These are phyloP conservation scores for Cicer yamashitae DNA, from an alignment of 306 rosid species.

Conservation along the genomic window DNA sequence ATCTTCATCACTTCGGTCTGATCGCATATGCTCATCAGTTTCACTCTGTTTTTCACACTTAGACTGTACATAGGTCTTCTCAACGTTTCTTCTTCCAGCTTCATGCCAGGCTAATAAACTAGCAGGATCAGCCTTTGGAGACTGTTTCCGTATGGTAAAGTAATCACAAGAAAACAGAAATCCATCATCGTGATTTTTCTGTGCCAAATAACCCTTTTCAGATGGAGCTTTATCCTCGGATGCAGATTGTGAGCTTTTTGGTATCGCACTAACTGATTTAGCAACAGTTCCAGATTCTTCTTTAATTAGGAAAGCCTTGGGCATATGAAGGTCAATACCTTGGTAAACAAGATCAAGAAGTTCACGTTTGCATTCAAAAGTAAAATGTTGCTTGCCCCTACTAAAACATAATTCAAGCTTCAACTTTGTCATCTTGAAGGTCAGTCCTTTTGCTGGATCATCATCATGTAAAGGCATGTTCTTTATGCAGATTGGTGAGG, in stretches of 20 bases:
- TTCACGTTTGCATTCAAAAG: slow-evolving; percentile 82
- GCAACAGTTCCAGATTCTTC: slow-evolving; percentile 64
- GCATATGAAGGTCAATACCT: slow-evolving; percentile 86
- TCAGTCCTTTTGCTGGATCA: slow-evolving; percentile 93
- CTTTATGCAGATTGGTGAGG: slow-evolving; percentile 74
- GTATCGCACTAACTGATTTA: slow-evolving; percentile 65
- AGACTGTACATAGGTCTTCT: slow-evolving; percentile 64
- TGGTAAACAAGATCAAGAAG: slow-evolving; percentile 79
- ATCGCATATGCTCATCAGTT: slow-evolving; percentile 67
- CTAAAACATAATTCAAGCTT: slow-evolving; percentile 71
- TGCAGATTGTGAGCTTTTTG: slow-evolving; percentile 64
- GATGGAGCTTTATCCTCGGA: slow-evolving; percentile 34
- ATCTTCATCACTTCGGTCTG: slow-evolving; percentile 84
- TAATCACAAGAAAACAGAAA: slow-evolving; percentile 84
- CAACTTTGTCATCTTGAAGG: slow-evolving; percentile 70
- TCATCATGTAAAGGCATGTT: slow-evolving; percentile 82
- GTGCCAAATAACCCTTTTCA: slow-evolving; percentile 44
- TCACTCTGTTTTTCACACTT: slow-evolving; percentile 64
- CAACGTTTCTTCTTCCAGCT: slow-evolving; percentile 75
- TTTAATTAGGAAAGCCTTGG: slow-evolving; percentile 63
- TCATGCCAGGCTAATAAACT: slow-evolving; percentile 90
- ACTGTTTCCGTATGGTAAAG: slow-evolving; percentile 87
- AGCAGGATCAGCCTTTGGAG: slow-evolving; percentile 86
- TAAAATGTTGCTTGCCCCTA: slow-evolving; percentile 78
- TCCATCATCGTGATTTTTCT: slow-evolving; percentile 79